These are phyloP conservation scores for Arthrobotrys musiformis DNA, from an alignment of 2,329 filamentous ascomycete species.

Conservation along the genomic window DNA sequence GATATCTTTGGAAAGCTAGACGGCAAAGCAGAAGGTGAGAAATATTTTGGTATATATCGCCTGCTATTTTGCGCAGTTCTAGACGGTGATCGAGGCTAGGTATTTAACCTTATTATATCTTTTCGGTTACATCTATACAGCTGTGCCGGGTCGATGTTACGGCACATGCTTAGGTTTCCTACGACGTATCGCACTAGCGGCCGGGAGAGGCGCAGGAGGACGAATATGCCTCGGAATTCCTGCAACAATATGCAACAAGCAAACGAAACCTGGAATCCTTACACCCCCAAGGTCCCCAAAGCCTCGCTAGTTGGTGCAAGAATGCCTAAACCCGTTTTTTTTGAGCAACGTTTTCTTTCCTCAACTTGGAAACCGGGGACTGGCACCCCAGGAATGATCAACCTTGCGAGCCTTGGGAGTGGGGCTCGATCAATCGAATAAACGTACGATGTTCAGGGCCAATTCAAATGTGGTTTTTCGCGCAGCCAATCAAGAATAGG, in stretches of 20 bases:
- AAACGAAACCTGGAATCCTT: conserved; percentile 34
- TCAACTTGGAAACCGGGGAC: conserved; percentile 54
- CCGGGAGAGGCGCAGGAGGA: conserved; percentile 18
- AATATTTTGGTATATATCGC: conserved; percentile 8
- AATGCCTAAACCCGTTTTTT: conserved; percentile 42
- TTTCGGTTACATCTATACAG: conserved; percentile 31
- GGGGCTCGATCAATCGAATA: conserved; percentile 35
- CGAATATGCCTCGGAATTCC: conserved; percentile 52
- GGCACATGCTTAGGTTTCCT: conserved; percentile 54
- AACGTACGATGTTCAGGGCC: conserved; percentile 55
- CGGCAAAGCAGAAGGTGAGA: conserved; percentile 45
- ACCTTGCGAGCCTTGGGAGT: conserved; percentile 35
- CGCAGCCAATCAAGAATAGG: conserved; percentile 50
- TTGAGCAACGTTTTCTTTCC: conserved; percentile 42
- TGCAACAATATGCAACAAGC: neutral
- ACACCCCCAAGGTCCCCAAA: conserved; percentile 8
- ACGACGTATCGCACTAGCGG: conserved; percentile 2
- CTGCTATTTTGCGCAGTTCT: conserved; percentile 50
- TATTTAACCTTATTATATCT: conserved; percentile 45
- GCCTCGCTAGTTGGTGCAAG: conserved; percentile 23
- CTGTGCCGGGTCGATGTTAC: conserved; percentile 19
- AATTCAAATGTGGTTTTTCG: conserved; percentile 18
- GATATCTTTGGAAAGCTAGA: conserved; percentile 24
- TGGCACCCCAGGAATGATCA: conserved; percentile 38
- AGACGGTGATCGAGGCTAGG: conserved; percentile 31